Evolutionary conservation across 768 basidiomycete species (phyloP).

Genomic region (Boletus sp.): DNA sequence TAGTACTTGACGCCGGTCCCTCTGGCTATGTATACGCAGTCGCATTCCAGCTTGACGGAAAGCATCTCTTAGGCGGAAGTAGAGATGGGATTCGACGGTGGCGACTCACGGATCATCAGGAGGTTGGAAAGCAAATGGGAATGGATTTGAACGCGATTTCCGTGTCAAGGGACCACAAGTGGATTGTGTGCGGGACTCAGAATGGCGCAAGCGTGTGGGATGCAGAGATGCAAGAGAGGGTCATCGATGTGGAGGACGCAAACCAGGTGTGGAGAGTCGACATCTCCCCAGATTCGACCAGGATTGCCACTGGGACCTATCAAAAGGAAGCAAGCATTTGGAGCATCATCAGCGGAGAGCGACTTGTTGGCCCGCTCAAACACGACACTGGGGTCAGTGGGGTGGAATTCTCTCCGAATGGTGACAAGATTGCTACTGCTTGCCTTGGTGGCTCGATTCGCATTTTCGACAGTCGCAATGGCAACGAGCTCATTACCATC

Average conservation of each 20-base stretch:
- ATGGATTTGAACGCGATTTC: neutral
- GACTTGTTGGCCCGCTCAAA: neutral
- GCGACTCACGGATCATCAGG: neutral
- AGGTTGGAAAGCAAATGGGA: neutral
- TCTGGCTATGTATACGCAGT: neutral
- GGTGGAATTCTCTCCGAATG: neutral
- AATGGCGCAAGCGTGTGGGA: neutral
- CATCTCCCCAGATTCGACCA: neutral
- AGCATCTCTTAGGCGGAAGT: neutral
- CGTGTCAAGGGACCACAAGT: neutral
- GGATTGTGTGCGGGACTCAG: neutral
- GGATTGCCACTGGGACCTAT: neutral
- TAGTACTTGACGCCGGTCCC: neutral
- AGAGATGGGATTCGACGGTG: neutral
- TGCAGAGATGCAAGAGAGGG: neutral
- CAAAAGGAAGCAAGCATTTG: neutral
- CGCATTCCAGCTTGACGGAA: neutral
- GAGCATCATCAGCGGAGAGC: neutral
- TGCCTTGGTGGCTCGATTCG: neutral
- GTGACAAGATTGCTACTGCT: neutral
- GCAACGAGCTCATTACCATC: neutral
- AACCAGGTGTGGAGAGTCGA: neutral
- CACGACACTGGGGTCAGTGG: neutral
- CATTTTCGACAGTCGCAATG: neutral
- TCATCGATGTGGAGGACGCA: accelerated